Percentiles rank a stretch among this genome's conserved stretches.
phyloP scores from a whole-genome alignment of 768 basidiomycete genomes.

The Lyophyllum semitale region DNA sequence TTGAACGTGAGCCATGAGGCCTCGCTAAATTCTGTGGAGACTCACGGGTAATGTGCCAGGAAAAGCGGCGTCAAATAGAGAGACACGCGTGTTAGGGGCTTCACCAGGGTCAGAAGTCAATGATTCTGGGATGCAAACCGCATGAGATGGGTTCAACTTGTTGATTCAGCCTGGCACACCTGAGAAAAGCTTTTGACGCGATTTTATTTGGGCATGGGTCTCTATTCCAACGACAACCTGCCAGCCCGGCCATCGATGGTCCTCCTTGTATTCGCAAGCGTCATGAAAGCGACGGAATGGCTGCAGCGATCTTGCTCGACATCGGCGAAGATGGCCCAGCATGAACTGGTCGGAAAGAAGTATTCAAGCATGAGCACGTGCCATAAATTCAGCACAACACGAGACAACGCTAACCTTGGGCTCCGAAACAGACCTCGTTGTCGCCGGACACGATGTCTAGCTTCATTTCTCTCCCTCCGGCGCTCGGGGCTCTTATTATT shows the following conservation, averaged over 20 bases:
- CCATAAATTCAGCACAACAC: background rate
- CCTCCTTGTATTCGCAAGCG: conserved; percentile 32
- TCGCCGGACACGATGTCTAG: conserved; percentile 26
- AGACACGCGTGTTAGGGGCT: conserved; percentile 71
- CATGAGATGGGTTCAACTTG: background rate
- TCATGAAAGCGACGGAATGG: conserved; percentile 32
- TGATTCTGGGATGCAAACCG: conserved; percentile 30
- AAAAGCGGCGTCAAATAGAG: conserved; percentile 83
- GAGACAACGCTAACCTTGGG: conserved; percentile 7
- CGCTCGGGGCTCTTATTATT: conserved; percentile 22
- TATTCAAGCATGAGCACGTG: conserved; percentile 18
- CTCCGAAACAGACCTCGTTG: conserved; percentile 14
- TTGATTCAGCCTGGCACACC: conserved; percentile 24
- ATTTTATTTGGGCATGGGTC: conserved; percentile 92
- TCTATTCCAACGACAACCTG: conserved; percentile 91
- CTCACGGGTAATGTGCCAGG: conserved; percentile 91
- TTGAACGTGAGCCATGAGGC: background rate
- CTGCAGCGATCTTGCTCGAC: conserved; percentile 17
- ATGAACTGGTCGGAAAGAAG: conserved; percentile 13
- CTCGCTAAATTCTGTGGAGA: conserved; percentile 2
- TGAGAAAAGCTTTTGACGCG: conserved; percentile 88
- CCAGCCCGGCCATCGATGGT: conserved; percentile 80
- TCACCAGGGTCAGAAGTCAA: conserved; percentile 44
- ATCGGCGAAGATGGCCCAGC: conserved; percentile 21
- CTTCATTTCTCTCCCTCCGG: conserved; percentile 15